Percentiles rank a stretch among this genome's conserved stretches.
Conservation (phyloP, 139 green algal genomes). For the Micromonas commoda region DNA sequence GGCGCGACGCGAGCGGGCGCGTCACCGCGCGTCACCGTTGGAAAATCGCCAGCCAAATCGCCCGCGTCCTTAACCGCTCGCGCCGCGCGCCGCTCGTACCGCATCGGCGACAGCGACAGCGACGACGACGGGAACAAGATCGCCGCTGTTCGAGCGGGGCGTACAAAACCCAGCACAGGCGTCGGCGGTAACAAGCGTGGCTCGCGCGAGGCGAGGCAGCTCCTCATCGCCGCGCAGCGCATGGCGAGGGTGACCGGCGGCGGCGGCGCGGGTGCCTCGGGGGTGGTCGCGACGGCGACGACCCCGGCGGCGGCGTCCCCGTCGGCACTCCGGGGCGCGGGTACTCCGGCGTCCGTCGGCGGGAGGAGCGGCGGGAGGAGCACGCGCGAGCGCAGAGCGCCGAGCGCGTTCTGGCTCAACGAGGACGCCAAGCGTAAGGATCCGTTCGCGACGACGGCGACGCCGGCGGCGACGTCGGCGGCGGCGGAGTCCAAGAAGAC, state of each 20-base stretch:
- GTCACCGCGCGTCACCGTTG: not conserved
- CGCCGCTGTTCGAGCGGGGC: not conserved
- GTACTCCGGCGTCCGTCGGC: not conserved
- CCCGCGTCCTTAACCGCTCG: not conserved
- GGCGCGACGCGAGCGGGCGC: no score
- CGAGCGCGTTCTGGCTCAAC: not conserved
- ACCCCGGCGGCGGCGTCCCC: no score
- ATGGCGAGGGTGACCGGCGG: not conserved
- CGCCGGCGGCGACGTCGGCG: no score
- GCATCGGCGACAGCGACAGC: not conserved
- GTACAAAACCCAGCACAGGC: no score
- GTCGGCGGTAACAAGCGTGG: not conserved
- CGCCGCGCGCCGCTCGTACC: not conserved
- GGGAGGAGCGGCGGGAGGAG: not conserved
- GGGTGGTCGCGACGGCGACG: not conserved
- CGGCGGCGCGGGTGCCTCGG: no score
- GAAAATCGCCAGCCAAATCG: not conserved
- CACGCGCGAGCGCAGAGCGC: not conserved
- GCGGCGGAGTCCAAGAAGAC: no score
- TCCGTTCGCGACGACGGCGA: no score
- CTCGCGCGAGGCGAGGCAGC: not conserved
- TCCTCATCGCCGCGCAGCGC: not conserved
- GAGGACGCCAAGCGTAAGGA: no score
- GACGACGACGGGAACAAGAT: not conserved
- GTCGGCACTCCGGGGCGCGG: no score